Evolutionary conservation across 805 yeast genomes (phyloP), one percentile per base, ranked within the genome.

Genomic region (Candida silvicultrix): DNA sequence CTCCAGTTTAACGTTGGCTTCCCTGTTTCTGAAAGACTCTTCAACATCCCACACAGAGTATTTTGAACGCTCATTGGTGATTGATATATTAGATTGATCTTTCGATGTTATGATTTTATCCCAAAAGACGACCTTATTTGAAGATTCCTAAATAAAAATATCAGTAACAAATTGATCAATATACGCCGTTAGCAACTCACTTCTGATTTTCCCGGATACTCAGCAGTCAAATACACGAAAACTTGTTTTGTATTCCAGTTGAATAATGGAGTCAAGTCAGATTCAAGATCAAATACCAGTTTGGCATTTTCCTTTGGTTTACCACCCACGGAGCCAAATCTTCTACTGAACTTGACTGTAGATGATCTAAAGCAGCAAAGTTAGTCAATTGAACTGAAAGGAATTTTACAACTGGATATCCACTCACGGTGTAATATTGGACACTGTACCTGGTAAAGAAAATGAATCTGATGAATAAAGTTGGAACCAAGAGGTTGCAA

Each of bases 191-290:
- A n/a, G n/a, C 25, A 23, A 29, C 43, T 23, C 21, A 41, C 49
- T 46, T 65, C 64, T 38, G 62, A 22, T 43, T 58, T 59, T 1
- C 70, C 73, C 38, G 72, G 58, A 51, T 90, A 90, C 59, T 88
- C 92, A 2, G 95, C 96, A 3, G 95, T 86, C 51, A 94, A 71
- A 58, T 92, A 94, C 5, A 84, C 86, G 58, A 94, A 92, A n/a
- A 92, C 81, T 65, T 92, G 98, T 62, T 92, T 92, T 12, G 99
- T 94, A 67, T 92, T 94, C 97, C 97, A 92, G 65, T 85, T 89
- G 75, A 90, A 90, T 44, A 94, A 72, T 2, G 88, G 82, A 2
- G 86, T 62, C 50, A 92, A 71, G 64, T 92, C 97, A 1, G 78
- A 71, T 6, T 78, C 79, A 41, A 94, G 67, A 61, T 88, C 95